Percentiles rank a stretch among this genome's conserved stretches.
These are phyloP conservation scores for Talaromyces sp. DNA, from an alignment of 2,329 filamentous ascomycete genomes.

Conservation along the genomic window DNA sequence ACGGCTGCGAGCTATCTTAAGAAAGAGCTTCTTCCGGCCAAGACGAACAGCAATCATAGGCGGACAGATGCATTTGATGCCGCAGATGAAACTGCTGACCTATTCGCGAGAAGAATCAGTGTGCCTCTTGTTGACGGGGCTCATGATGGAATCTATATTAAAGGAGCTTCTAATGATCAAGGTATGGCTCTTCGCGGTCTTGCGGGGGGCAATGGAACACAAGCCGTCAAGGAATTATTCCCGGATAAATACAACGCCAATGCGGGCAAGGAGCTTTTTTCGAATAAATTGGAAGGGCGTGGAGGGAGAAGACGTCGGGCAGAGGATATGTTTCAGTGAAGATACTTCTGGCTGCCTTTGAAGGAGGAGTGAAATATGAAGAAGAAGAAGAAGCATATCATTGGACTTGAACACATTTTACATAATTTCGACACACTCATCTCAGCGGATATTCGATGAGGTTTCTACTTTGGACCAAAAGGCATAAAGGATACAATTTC, in stretches of 20 bases:
- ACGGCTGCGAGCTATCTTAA: constrained; percentile 39
- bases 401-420: not conserved
- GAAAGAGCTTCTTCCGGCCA: constrained; percentile 57
- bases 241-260: constrained; percentile 57
- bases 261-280: constrained; percentile 65
- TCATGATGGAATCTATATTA: constrained; percentile 51
- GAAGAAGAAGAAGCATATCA: not conserved
- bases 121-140: constrained; percentile 47
- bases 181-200: constrained; percentile 37
- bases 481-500: not conserved
- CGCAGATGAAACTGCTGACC: constrained; percentile 50
- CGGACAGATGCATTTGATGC: constrained; percentile 50
- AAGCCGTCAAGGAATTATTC: constrained; percentile 63
- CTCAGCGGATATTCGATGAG: not conserved
- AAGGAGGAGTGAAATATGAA: not conserved
- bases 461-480: not conserved
- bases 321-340: constrained; percentile 66
- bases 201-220: constrained; percentile 52
- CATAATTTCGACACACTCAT: not conserved
- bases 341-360: not conserved
- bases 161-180: constrained; percentile 48
- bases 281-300: constrained; percentile 54
- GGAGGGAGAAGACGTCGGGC: constrained; percentile 60
- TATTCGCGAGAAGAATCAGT: constrained; percentile 47
- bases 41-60: constrained; percentile 40